Conservation (phyloP, 2,329 filamentous ascomycete species). For the Fulvia fulva region DNA sequence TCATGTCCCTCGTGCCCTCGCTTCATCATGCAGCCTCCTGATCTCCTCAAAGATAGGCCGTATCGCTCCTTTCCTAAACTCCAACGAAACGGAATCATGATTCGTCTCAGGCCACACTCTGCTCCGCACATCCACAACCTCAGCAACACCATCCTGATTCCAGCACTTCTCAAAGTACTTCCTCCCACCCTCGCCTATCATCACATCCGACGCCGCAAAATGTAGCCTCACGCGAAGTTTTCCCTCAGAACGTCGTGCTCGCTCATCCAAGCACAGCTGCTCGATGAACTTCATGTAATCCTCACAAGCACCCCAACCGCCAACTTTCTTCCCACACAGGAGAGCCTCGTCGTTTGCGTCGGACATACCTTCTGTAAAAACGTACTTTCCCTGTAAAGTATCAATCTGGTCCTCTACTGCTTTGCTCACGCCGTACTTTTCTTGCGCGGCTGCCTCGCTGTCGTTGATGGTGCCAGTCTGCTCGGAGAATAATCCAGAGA, state of each 20-base stretch:
- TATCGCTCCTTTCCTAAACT: slow-evolving; percentile 25
- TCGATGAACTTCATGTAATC: slow-evolving; percentile 34
- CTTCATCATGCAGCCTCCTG: neutral
- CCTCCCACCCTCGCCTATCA: slow-evolving; percentile 43
- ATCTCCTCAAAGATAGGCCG: slow-evolving; percentile 21
- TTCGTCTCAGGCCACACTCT: slow-evolving; percentile 32
- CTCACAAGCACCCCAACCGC: slow-evolving; percentile 34
- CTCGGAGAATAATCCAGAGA: slow-evolving; percentile 17
- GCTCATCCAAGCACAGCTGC: slow-evolving; percentile 17
- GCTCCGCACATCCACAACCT: slow-evolving; percentile 35
- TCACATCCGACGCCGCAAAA: slow-evolving; percentile 40
- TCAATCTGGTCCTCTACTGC: slow-evolving; percentile 23
- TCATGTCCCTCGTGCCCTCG: neutral
- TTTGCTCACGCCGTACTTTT: slow-evolving; percentile 26
- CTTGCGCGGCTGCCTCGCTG: slow-evolving; percentile 15
- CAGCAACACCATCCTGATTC: slow-evolving; percentile 27
- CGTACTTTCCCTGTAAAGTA: slow-evolving; percentile 22
- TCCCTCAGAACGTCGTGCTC: neutral
- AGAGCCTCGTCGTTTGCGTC: slow-evolving; percentile 40
- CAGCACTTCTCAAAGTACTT: slow-evolving; percentile 44
- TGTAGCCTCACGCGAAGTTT: slow-evolving; percentile 32
- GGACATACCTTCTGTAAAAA: slow-evolving; percentile 30
- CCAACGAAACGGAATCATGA: slow-evolving; percentile 37
- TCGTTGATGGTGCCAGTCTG: slow-evolving; percentile 1
- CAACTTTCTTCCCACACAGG: slow-evolving; percentile 28